These are phyloP conservation scores for Spergularia bocconei DNA, from an alignment of 148 eudicot species.

Conservation along the genomic window DNA sequence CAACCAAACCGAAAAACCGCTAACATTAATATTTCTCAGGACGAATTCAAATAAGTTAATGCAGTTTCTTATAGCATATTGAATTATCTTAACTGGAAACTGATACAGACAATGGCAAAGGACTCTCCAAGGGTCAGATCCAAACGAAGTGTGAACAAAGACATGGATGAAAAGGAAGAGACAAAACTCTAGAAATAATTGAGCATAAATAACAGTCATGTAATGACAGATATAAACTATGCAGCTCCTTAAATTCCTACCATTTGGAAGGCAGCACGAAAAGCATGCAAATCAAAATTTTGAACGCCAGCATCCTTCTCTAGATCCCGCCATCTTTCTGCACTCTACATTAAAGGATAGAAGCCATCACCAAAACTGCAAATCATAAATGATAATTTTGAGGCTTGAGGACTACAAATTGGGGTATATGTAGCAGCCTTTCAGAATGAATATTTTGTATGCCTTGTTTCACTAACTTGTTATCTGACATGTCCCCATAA, in stretches of 20 bases:
- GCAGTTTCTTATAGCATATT: neutral
- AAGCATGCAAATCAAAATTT: conserved; percentile 88
- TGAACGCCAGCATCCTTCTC: conserved; percentile 67
- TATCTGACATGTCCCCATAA: neutral
- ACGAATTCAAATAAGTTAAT: neutral
- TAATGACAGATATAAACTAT: neutral
- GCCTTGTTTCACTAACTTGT: neutral
- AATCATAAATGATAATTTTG: neutral
- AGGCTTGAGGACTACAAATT: too few species aligned
- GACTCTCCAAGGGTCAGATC: neutral
- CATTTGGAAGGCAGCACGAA: conserved; percentile 96
- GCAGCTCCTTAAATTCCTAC: conserved; percentile 30
- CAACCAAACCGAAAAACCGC: too few species aligned
- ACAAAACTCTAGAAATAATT: conserved; percentile 3
- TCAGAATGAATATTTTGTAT: too few species aligned
- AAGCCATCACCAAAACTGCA: neutral
- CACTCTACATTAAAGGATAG: conserved; percentile 47
- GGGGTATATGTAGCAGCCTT: too few species aligned
- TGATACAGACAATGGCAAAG: neutral
- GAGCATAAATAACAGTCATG: neutral
- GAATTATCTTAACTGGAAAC: neutral
- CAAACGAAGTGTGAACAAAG: too few species aligned
- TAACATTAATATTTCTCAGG: neutral
- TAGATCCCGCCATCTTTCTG: conserved; percentile 77
- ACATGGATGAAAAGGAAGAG: neutral